phyloP scores from a whole-genome alignment of 768 basidiomycete genomes.

The Amanita muscaria region DNA sequence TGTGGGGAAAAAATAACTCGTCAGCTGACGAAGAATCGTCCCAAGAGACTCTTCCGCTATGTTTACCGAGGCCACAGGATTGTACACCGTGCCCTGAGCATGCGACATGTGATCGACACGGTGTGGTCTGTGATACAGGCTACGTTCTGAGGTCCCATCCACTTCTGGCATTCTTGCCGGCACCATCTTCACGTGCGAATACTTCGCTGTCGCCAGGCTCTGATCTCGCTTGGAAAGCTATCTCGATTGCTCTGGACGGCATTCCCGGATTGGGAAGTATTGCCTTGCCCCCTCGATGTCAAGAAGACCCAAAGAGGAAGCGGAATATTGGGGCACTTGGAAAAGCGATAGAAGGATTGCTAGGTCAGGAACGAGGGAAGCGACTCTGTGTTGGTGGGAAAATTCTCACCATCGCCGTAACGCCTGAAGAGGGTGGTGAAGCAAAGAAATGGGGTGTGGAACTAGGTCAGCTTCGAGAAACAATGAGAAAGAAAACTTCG shows the following conservation, averaged over 20 bases:
- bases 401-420: constrained; percentile 16
- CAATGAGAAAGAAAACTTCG: constrained; percentile 47
- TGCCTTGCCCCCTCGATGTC: constrained; percentile 66
- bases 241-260: constrained; percentile 49
- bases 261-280: constrained; percentile 71
- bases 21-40: constrained; percentile 31
- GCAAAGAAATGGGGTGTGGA: constrained; percentile 73
- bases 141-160: constrained; percentile 59
- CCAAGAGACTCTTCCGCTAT: constrained; percentile 45
- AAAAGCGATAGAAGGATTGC: constrained; percentile 55
- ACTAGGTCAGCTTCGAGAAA: constrained; percentile 46
- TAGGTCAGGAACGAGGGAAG: constrained; percentile 56
- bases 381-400: constrained; percentile 54
- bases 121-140: constrained; percentile 58
- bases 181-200: constrained; percentile 24
- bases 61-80: constrained; percentile 46
- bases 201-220: constrained; percentile 31
- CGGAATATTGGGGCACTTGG: constrained; percentile 66
- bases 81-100: constrained; percentile 73
- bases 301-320: constrained; percentile 71
- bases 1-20: background rate
- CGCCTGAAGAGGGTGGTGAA: constrained; percentile 51
- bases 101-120: constrained; percentile 48
- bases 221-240: constrained; percentile 36
- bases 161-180: constrained; percentile 42